Base-by-base conservation (phyloP, 192 early-diverging fungal genomes). In the Coemansia sp. region DNA sequence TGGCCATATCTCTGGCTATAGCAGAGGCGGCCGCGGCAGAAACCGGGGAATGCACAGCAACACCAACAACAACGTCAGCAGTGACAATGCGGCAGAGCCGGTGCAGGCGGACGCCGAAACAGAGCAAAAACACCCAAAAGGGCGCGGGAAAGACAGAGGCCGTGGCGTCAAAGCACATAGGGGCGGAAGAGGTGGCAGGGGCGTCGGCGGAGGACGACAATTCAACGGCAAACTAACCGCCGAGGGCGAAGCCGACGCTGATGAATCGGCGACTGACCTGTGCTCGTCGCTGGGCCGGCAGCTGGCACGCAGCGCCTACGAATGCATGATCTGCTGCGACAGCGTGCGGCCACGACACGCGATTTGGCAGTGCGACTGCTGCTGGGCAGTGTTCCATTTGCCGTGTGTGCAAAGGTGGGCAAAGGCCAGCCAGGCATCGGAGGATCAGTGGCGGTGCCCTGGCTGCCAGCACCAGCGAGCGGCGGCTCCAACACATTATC, bases 311-410 rank as follows among this genome's bases (percentile, higher is more conserved):
- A 80, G 83, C 10, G 71, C 82, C 0, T 95, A 95, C 71, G 93
- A 98, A 55, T 98, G 95, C 77, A 92, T 96, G 92, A 85, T 98
- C 8, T 98, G 95, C 73, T 94, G 87, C 80, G 94, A 98, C 73
- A 67, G 70, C 15, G 78, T 98, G 41, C 74, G 81, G 36, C 78
- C 69, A 9, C 78, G 76, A 5, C 81, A 94, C 61, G 72, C 70
- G 24, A 82, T 84, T 7, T 98, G 95, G 95, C 81, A 79, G 36
- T 98, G 95, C 76, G 71, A 81, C 59, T 67, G 67, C 36, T 95
- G 93, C 76, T 95, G 83, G 83, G 90, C 88, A 10, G 83, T 93
- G 3, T 96, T 95, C 61, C 95, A 98, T 63, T 64, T 94, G 5
- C 78, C 85, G 14, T 97, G 95, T 72, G 73, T 91, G 8, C 73